phyloP scores from a whole-genome alignment of 345 rosid genomes.

The Citrus inodora region DNA sequence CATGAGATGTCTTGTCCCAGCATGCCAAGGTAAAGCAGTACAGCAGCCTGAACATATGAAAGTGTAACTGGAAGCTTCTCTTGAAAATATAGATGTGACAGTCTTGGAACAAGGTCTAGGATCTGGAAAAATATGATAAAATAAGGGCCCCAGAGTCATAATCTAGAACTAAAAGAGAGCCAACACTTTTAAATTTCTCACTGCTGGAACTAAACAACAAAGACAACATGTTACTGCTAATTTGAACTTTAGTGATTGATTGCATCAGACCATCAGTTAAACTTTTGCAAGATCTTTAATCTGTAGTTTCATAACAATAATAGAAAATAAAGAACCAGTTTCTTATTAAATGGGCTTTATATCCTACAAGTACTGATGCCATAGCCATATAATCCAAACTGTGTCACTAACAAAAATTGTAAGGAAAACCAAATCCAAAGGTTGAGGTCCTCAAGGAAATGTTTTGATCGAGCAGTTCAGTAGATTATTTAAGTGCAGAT shows the following conservation, averaged over 20 bases:
- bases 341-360: neutral
- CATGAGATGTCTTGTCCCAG: conserved; percentile 60
- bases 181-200: neutral
- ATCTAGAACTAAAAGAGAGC: neutral
- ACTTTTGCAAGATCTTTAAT: neutral
- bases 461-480: neutral
- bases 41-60: conserved; percentile 77
- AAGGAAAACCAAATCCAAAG: neutral
- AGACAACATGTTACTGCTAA: neutral
- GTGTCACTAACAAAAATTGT: neutral
- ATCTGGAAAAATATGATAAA: conserved; percentile 42
- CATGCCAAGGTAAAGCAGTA: conserved; percentile 81
- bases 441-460: neutral
- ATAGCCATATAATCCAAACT: neutral
- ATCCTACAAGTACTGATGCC: neutral
- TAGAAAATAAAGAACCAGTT: neutral
- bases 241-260: neutral
- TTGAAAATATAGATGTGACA: conserved; percentile 71
- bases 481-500: neutral
- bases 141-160: neutral
- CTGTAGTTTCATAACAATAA: neutral
- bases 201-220: neutral
- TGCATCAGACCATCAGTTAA: neutral
- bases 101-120: conserved; percentile 55
- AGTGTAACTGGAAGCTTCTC: conserved; percentile 79